Evolutionary conservation across 495 filamentous ascomycete species (phyloP).

Genomic region (Evernia prunastri): DNA sequence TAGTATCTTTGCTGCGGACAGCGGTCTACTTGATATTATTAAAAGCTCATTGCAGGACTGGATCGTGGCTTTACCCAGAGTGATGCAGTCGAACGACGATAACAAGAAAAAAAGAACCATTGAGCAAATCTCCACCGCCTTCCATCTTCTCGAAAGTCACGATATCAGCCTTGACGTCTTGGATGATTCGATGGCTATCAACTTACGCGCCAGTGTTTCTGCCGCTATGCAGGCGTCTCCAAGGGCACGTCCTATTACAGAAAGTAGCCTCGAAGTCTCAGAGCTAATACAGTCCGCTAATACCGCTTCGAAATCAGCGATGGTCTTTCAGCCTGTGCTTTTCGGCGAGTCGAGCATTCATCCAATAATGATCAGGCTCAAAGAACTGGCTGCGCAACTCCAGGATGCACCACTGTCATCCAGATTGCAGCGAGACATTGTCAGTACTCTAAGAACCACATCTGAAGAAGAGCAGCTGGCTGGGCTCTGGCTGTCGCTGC

Average conservation of each 20-base stretch:
- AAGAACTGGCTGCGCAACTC: constrained; percentile 38
- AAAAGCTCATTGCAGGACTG: constrained; percentile 72
- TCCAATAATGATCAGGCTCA: constrained; percentile 48
- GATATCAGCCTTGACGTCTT: constrained; percentile 65
- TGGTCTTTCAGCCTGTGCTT: constrained; percentile 54
- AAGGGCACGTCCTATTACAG: constrained; percentile 28
- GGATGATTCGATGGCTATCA: constrained; percentile 56
- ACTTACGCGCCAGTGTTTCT: constrained; percentile 43
- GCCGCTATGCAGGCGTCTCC: constrained; percentile 34
- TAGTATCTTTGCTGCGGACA: constrained; percentile 56
- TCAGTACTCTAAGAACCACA: constrained; percentile 50
- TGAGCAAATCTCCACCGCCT: constrained; percentile 64
- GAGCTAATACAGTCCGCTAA: constrained; percentile 6
- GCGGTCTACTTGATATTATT: constrained; percentile 57
- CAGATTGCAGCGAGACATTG: constrained; percentile 48
- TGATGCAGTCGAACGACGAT: constrained; percentile 84
- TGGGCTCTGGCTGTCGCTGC: constrained; percentile 76
- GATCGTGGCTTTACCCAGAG: constrained; percentile 69
- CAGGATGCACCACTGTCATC: constrained; percentile 24
- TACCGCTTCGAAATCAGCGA: constrained; percentile 23
- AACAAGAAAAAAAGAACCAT: constrained; percentile 63
- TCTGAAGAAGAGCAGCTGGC: constrained; percentile 54
- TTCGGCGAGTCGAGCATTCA: constrained; percentile 60
- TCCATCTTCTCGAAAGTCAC: constrained; percentile 58
- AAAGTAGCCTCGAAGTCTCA: constrained; percentile 21